A percentile compares a stretch with the other conserved stretches of the same genome.
These are phyloP conservation scores for Daldinia caldariorum DNA, from an alignment of 495 filamentous ascomycete species.

Conservation along the genomic window DNA sequence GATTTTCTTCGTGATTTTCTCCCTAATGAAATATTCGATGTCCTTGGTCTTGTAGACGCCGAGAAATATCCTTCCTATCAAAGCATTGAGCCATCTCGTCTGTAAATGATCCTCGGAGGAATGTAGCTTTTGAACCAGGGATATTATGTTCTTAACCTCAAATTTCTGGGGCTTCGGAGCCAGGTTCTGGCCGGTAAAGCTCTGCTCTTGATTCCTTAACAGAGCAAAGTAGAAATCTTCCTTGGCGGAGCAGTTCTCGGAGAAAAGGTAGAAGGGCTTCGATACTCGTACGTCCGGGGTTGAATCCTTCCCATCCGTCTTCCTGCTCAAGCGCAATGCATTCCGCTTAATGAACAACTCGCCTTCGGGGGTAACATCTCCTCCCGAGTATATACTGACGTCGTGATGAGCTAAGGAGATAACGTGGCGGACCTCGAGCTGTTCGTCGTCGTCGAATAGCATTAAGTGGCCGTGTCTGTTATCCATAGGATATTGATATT, in stretches of 20 bases:
- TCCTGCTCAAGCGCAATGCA: conserved; percentile 84
- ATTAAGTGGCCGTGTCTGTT: conserved; percentile 91
- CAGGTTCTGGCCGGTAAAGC: conserved; percentile 62
- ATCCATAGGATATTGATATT: conserved; percentile 29
- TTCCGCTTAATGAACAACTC: conserved; percentile 97
- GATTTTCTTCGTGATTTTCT: conserved; percentile 96
- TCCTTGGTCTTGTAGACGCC: conserved; percentile 85
- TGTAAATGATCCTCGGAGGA: conserved; percentile 92
- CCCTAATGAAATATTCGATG: conserved; percentile 77
- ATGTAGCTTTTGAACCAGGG: conserved; percentile 86
- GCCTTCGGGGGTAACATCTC: conserved; percentile 82
- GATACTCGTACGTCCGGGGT: conserved; percentile 63
- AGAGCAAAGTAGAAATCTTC: conserved; percentile 98
- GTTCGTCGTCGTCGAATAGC: conserved; percentile 91
- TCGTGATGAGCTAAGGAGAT: conserved; percentile 90
- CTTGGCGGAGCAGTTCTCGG: conserved; percentile 92
- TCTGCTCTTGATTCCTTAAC: conserved; percentile 81
- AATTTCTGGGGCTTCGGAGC: conserved; percentile 81
- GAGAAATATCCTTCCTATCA: conserved; percentile 87
- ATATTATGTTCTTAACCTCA: conserved; percentile 83
- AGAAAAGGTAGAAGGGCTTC: conserved; percentile 92
- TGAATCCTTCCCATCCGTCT: conserved; percentile 66
- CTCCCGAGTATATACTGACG: conserved; percentile 86
- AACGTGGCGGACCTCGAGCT: conserved; percentile 94
- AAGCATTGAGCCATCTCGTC: conserved; percentile 92